Percentiles rank a stretch among this genome's conserved stretches.
phyloP scores from a whole-genome alignment of 495 filamentous ascomycete species.

The Clavariopsis aquatica region DNA sequence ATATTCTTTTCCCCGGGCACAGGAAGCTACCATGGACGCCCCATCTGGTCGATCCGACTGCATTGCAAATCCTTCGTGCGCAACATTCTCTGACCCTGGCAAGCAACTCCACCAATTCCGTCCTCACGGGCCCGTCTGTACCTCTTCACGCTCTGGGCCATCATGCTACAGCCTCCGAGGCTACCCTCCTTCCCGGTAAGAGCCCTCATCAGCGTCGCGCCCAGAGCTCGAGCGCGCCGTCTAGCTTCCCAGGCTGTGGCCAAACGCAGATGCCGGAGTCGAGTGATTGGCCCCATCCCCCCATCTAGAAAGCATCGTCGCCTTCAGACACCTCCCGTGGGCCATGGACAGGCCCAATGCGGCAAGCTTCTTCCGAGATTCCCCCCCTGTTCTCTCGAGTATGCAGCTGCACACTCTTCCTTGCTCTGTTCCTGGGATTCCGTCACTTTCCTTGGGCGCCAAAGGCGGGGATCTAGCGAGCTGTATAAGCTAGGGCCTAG shows the following conservation, averaged over 20 bases:
- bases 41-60: background rate
- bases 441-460: slow-evolving; percentile 24
- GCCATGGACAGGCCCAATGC: background rate
- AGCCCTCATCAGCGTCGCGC: background rate
- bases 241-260: background rate
- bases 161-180: background rate
- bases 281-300: background rate
- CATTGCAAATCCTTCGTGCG: background rate
- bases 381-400: slow-evolving; percentile 22
- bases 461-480: slow-evolving; percentile 31
- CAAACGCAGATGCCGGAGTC: slow-evolving; percentile 1
- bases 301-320: background rate
- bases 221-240: background rate
- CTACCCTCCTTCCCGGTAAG: slow-evolving; percentile 14
- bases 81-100: background rate
- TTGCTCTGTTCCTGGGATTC: slow-evolving; percentile 18
- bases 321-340: background rate
- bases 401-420: slow-evolving; percentile 29
- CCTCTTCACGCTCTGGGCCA: slow-evolving; percentile 11
- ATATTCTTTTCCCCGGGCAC: too few relatives aligned
- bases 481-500: background rate
- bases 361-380: slow-evolving; percentile 11
- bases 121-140: background rate
- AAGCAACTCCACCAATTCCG: background rate
- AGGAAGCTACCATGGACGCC: background rate